Base-by-base conservation (phyloP, 257 asterid species). In the Parsonsia alboflavescens region DNA sequence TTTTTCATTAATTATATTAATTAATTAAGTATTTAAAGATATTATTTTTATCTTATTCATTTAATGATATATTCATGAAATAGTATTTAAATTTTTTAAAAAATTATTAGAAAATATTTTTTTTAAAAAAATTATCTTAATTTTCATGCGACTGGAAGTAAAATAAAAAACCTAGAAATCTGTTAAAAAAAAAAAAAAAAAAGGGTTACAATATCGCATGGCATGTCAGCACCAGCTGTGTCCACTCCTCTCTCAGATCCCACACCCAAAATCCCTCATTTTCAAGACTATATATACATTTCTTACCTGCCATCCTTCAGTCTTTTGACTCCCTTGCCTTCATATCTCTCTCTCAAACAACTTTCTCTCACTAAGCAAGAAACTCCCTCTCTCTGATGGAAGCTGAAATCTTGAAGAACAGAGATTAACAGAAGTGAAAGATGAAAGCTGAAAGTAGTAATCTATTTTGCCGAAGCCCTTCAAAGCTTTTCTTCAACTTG, bases 211-310 rank as follows among this genome's bases (percentile, higher is more conserved):
- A 57, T 57, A 39, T 76, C 80, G 90, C 92, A 87, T 84, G 93
- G 87, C 96, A 91, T 93, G 96, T 93, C 96, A 87, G 73, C 79
- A 80, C 76, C 97, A 89, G 93, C 94, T 88, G 91, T 85, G 85
- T 81, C 82, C 85, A 74, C 89, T 74, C 77, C 81, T 73, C 57
- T 48, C 59, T 21, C 26, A 5, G 10, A n/a, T 8, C 26, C 1
- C 12, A 53, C 59, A n/a, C 36, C 64, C 76, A 42, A 19, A 52
- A 10, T 1, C 19, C 48, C 49, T 16, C 58, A 67, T 6, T 52
- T 33, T 28, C 49, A 30, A 78, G 64, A 69, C 79, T 88, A 87
- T 85, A 90, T 84, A 91, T 86, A 84, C 52, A 72, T 78, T 73
- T 79, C 81, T 85, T 77, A 85, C 89, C 86, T 30, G 76, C 84